Percentiles rank a stretch among this genome's conserved stretches.
These are phyloP conservation scores for Ophiostoma quercus DNA, from an alignment of 2,329 filamentous ascomycete species.

Conservation along the genomic window DNA sequence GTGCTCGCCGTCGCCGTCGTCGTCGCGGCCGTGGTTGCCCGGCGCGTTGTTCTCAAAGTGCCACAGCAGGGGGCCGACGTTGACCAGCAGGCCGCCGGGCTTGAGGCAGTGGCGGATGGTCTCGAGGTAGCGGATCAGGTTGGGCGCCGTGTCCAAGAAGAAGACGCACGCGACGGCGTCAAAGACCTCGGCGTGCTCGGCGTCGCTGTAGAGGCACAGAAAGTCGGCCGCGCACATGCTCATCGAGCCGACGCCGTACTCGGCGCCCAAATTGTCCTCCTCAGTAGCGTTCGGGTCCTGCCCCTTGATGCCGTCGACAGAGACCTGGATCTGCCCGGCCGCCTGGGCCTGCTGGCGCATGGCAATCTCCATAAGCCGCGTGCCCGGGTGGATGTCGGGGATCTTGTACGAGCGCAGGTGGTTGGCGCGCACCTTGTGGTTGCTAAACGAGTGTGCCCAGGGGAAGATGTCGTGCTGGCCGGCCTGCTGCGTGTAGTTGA, in stretches of 20 bases:
- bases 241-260: conserved; percentile 58
- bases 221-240: conserved; percentile 93
- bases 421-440: conserved; percentile 66
- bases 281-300: background rate
- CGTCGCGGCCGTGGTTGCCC: conserved; percentile 50
- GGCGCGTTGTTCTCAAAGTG: conserved; percentile 78
- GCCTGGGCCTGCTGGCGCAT: conserved; percentile 10
- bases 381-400: conserved; percentile 72
- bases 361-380: conserved; percentile 39
- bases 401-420: conserved; percentile 70
- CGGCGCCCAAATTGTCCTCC: conserved; percentile 16
- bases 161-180: conserved; percentile 87
- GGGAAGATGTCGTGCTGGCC: conserved; percentile 71
- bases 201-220: conserved; percentile 70
- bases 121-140: conserved; percentile 83
- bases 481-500: conserved; percentile 59
- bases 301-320: background rate
- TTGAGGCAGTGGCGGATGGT: conserved; percentile 73
- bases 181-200: conserved; percentile 57
- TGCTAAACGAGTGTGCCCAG: conserved; percentile 84
- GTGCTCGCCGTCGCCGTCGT: conserved; percentile 47
- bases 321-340: background rate
- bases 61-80: conserved; percentile 88
- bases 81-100: conserved; percentile 75
- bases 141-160: conserved; percentile 95